Evolutionary conservation across 768 basidiomycete genomes (phyloP), one percentile per base, ranked within the genome.

Genomic region (Lactarius tabidus): DNA sequence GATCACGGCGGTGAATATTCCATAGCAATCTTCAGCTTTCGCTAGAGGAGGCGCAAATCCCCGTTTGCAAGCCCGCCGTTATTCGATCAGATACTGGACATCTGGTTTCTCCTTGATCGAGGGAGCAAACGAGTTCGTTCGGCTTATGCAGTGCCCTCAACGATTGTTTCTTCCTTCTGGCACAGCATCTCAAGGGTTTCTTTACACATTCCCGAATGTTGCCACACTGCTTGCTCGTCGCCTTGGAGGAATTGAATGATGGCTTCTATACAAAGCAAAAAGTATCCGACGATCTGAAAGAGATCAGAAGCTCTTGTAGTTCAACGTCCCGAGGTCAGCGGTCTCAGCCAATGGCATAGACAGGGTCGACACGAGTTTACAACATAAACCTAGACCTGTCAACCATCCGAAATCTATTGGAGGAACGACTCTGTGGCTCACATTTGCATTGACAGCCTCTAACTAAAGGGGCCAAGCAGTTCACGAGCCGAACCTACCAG

Each of bases 1-100:
- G 31, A 7, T n/a, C 15, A n/a, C 20, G n/a, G n/a, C 35, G n/a
- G 35, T 18, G 53, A 31, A 54, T 8, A 36, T 33, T 15, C 3
- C 28, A 18, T 26, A 26, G 33, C 36, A 51, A 66, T 66, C 65
- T 66, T 62, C 60, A 62, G 65, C 60, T 66, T 66, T 62, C 56
- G 60, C 48, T 57, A 48, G 31, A 36, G 26, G 48, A n/a, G n/a
- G n/a, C n/a, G n/a, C n/a, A n/a, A n/a, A n/a, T n/a, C 48, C 48
- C 48, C 2, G 48, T 51, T 51, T 26, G 28, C 48, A 26, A 51
- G 48, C 12, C 48, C 48, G 48, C 3, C 33, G n/a, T 51, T 14
- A 51, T 26, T 51, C 48, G 48, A 51, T 51, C 26, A 26, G 48
- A 51, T 51, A 7, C 26, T 26, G 33, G 3, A 33, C 33, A 33